These are phyloP conservation scores for Syzygium malaccense DNA, from an alignment of 441 rosid genomes.

Conservation along the genomic window DNA sequence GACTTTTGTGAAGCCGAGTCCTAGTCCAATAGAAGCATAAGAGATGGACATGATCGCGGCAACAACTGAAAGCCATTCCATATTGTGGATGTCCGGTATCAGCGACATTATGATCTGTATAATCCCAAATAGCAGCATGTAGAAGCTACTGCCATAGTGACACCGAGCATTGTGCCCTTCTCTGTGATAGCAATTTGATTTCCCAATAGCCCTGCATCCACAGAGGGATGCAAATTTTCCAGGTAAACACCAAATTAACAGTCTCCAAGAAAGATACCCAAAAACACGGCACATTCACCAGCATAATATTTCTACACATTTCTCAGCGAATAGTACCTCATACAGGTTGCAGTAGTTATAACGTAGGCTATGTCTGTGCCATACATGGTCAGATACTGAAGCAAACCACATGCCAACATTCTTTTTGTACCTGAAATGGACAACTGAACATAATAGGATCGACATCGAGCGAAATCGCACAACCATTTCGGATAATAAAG, in stretches of 20 bases:
- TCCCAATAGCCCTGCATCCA: constrained; percentile 42
- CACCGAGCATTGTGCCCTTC: constrained; percentile 44
- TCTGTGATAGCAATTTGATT: constrained; percentile 45
- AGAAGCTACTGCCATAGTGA: constrained; percentile 15
- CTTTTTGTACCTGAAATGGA: background rate
- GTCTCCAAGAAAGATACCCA: background rate
- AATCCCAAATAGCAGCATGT: constrained; percentile 43
- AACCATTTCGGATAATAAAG: background rate
- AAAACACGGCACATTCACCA: background rate
- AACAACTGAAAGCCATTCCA: constrained; percentile 49
- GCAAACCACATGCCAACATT: constrained; percentile 34
- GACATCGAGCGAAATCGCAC: background rate
- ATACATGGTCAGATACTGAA: constrained; percentile 35
- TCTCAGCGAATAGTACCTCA: constrained; percentile 26
- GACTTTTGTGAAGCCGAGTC: constrained; percentile 48
- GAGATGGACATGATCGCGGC: constrained; percentile 61
- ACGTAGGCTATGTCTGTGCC: constrained; percentile 46
- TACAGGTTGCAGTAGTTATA: constrained; percentile 43
- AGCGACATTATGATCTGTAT: constrained; percentile 43
- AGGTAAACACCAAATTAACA: background rate
- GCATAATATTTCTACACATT: background rate
- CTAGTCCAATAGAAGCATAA: constrained; percentile 48
- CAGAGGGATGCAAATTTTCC: background rate
- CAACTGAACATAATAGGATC: background rate
- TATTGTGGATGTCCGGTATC: constrained; percentile 49